Percentiles rank a stretch among this genome's conserved stretches.
phyloP scores from a whole-genome alignment of 2,329 filamentous ascomycete species.

The Paracorniculantispora psalliotae region DNA sequence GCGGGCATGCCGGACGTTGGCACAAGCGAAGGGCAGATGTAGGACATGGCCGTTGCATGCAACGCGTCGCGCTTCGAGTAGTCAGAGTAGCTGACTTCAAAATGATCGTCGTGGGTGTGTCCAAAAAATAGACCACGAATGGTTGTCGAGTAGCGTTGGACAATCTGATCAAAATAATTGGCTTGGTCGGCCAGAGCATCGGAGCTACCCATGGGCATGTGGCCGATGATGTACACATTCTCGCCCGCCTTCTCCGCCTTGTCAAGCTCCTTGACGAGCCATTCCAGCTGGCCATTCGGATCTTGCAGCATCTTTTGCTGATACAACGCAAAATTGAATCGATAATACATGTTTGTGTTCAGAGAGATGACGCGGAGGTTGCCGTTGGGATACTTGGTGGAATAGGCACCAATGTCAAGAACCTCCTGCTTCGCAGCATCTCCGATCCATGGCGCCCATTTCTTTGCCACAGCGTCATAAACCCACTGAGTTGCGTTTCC shows the following conservation, averaged over 20 bases:
- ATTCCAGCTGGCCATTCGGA: slow-evolving; percentile 47
- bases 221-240: slow-evolving; percentile 54
- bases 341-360: slow-evolving; percentile 58
- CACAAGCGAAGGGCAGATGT: slow-evolving; percentile 50
- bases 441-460: slow-evolving; percentile 46
- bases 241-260: slow-evolving; percentile 46
- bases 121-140: slow-evolving; percentile 53
- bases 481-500: slow-evolving; percentile 45
- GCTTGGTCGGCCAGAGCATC: slow-evolving; percentile 49
- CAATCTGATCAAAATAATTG: slow-evolving; percentile 50
- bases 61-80: slow-evolving; percentile 37
- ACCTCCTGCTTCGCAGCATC: slow-evolving; percentile 26
- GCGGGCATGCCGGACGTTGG: slow-evolving; percentile 51
- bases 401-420: slow-evolving; percentile 44
- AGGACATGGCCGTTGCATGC: slow-evolving; percentile 46
- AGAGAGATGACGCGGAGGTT: slow-evolving; percentile 54
- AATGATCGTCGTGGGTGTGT: slow-evolving; percentile 54
- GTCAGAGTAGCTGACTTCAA: slow-evolving; percentile 50
- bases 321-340: slow-evolving; percentile 52
- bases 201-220: slow-evolving; percentile 47
- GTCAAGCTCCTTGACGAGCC: slow-evolving; percentile 50
- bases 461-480: slow-evolving; percentile 42
- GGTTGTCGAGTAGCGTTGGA: slow-evolving; percentile 48
- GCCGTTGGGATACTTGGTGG: slow-evolving; percentile 37
- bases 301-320: slow-evolving; percentile 45